Evolutionary conservation across 148 eudicot species (phyloP), one percentile per base, ranked within the genome.

Genomic region (Diospyros kaki): DNA sequence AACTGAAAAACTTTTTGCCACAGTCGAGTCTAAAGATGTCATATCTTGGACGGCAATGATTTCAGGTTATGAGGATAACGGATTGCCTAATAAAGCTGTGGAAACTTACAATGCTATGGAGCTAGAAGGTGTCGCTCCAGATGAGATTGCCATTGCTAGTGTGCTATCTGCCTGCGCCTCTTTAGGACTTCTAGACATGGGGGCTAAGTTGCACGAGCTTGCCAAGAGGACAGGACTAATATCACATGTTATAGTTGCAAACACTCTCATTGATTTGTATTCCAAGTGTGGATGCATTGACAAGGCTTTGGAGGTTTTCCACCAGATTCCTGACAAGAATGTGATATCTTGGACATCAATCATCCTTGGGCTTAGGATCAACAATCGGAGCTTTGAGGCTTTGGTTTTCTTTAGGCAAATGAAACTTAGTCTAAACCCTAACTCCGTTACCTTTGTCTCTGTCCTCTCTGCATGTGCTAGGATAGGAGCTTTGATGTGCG

Each of bases 11-110:
- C 28, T 28, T 28, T 28, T 28, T 28, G 28, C 28, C 28, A 28
- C 28, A 28, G 28, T 92, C 77, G 77, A 73, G 79, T 79, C 52
- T 53, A 92, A 85, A 76, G 97, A 94, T 81, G 85, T 94, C 66
- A 87, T 94, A 38, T 89, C 98, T 15, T 91, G 93, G 91, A 91
- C 86, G 80, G 92, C 96, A 2, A 70, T 91, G 76, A 86, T 89
- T 54, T 84, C 91, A 17, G 93, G 91, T 64, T 84, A 86, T 78
- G 86, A 84, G 75, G 86, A 84, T 59, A 75, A 89, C 58, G 69
- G 60, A 68, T 79, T 76, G 55, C 73, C 78, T 38, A 28, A 7
- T 68, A 84, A 87, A 77, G 91, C 93, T 77, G 62, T 87, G 39
- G 76, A 76, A 28, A 56, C 83, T 63, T 86, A 89, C 73, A 56